These are phyloP conservation scores for Aspergillus ochraceus DNA, from an alignment of 2,329 filamentous ascomycete genomes.

Conservation along the genomic window DNA sequence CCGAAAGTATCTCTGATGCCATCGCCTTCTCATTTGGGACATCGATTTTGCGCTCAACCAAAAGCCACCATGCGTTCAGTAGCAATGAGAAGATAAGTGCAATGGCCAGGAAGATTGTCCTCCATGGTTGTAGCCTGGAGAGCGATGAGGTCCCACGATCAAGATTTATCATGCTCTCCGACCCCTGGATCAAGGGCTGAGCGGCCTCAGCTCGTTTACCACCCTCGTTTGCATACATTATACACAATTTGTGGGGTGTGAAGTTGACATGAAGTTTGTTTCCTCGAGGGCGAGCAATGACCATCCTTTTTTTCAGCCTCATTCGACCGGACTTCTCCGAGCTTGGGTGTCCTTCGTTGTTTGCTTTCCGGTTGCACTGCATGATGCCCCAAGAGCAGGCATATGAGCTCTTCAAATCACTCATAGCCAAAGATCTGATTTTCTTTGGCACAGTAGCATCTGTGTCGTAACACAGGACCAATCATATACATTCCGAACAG, in stretches of 20 bases:
- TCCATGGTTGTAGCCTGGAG: background rate
- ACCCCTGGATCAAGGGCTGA: background rate
- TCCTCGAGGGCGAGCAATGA: background rate
- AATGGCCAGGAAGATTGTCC: background rate
- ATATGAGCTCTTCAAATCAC: background rate
- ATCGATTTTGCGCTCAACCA: background rate
- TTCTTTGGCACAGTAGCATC: background rate
- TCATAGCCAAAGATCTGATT: background rate
- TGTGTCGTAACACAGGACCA: background rate
- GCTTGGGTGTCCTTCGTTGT: background rate
- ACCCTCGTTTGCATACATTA: background rate
- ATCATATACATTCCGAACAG: background rate
- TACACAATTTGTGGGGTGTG: background rate
- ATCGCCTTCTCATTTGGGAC: background rate
- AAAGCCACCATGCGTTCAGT: background rate
- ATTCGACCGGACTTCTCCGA: background rate
- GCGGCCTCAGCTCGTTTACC: background rate
- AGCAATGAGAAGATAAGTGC: background rate
- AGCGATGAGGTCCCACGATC: background rate
- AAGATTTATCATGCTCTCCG: background rate
- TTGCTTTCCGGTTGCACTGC: background rate
- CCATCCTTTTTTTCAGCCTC: background rate
- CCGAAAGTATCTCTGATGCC: background rate
- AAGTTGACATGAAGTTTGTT: too few relatives aligned
- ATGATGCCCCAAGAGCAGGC: background rate